Conservation (phyloP, 306 rosid species). For the Prunus padus region DNA sequence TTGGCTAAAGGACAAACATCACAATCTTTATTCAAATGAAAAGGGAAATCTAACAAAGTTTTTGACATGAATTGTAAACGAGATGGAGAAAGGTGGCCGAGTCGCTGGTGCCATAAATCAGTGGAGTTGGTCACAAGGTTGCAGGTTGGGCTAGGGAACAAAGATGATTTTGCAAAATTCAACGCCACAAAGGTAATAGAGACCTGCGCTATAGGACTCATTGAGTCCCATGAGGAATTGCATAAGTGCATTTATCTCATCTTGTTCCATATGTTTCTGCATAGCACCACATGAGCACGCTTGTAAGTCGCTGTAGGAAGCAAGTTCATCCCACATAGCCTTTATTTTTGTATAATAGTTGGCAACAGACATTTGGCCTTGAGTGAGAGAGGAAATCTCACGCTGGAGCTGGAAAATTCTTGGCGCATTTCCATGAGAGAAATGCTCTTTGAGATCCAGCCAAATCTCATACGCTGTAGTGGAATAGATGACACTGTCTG, state of each 20-base stretch:
- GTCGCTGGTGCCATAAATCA: constrained; percentile 1
- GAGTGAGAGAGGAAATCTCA: background rate
- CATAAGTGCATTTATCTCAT: background rate
- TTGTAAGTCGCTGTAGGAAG: background rate
- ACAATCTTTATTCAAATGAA: background rate
- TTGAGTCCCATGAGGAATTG: background rate
- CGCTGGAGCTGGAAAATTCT: background rate
- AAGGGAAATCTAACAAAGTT: background rate
- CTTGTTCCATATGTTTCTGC: background rate
- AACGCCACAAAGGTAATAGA: too few species aligned
- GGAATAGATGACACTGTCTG: background rate
- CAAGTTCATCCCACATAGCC: background rate
- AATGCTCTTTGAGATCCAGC: background rate
- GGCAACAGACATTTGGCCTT: background rate
- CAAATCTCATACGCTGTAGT: too few species aligned
- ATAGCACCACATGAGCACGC: background rate
- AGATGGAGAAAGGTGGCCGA: background rate
- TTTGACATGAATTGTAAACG: background rate
- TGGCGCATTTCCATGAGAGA: background rate
- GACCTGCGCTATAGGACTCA: background rate
- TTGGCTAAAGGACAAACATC: constrained; percentile 16
- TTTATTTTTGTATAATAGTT: background rate
- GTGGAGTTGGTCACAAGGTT: background rate
- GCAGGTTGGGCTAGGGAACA: background rate
- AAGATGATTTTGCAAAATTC: background rate